These are phyloP conservation scores for Ogataea salicorniae DNA, from an alignment of 805 yeast species.

Conservation along the genomic window DNA sequence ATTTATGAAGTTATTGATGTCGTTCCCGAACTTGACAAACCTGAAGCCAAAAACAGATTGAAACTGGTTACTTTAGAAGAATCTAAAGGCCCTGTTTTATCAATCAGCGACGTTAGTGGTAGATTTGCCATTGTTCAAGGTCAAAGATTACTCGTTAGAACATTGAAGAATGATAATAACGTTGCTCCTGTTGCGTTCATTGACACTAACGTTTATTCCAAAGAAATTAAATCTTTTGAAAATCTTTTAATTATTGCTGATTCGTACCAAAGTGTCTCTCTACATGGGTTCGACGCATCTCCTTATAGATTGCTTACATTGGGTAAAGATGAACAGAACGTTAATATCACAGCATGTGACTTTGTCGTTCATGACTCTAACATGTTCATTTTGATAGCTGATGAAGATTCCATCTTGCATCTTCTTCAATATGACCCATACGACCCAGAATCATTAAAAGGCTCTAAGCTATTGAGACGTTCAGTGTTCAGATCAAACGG, in stretches of 20 bases:
- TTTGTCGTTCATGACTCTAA: conserved; percentile 70
- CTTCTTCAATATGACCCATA: conserved; percentile 87
- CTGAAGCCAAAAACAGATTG: conserved; percentile 76
- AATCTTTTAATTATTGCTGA: conserved; percentile 82
- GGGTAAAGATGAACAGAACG: conserved; percentile 64
- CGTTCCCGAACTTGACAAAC: conserved; percentile 83
- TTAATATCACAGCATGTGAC: conserved; percentile 69
- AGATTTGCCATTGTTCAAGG: conserved; percentile 83
- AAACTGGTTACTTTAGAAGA: conserved; percentile 69
- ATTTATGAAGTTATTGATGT: conserved; percentile 73
- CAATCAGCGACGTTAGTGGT: conserved; percentile 76
- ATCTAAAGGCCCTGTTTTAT: conserved; percentile 78
- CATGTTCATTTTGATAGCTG: conserved; percentile 62
- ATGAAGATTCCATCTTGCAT: conserved; percentile 61
- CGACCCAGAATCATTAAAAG: conserved; percentile 76
- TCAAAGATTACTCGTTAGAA: conserved; percentile 72
- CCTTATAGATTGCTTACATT: conserved; percentile 81
- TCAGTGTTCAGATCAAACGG: conserved; percentile 69
- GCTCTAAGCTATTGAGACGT: conserved; percentile 65
- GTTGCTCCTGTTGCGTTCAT: conserved; percentile 92
- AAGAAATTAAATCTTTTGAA: conserved; percentile 78
- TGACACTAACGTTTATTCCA: conserved; percentile 75
- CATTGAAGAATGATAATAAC: conserved; percentile 66
- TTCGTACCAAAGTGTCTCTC: conserved; percentile 65
- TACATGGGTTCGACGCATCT: conserved; percentile 90